Evolutionary conservation across 805 yeast genomes (phyloP).

Genomic region (Ogataea methanolica): DNA sequence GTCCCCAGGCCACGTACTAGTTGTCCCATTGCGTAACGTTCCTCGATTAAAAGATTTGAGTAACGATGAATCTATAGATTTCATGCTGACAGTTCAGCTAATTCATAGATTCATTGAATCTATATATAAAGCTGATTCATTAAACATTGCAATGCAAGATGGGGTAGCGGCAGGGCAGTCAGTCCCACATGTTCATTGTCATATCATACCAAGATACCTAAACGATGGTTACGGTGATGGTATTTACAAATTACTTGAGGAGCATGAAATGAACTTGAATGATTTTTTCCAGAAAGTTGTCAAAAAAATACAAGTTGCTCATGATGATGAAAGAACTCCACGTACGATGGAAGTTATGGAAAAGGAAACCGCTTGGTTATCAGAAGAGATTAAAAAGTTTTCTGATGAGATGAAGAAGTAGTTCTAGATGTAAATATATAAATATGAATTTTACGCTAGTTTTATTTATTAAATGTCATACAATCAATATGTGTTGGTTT

Average conservation of each 20-base stretch:
- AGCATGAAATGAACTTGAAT: conserved; percentile 44
- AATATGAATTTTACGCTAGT: no score
- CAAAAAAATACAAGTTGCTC: conserved; percentile 29
- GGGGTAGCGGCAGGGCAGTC: conserved; percentile 96
- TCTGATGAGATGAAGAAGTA: neutral
- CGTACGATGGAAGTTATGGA: conserved; percentile 65
- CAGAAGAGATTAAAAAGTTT: conserved; percentile 34
- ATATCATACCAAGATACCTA: conserved; percentile 79
- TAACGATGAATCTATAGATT: conserved; percentile 69
- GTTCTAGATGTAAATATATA: no score
- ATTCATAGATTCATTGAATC: conserved; percentile 64
- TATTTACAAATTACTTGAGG: conserved; percentile 63
- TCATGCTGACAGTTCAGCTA: conserved; percentile 68
- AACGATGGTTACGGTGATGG: conserved; percentile 62
- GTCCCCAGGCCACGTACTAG: conserved; percentile 88
- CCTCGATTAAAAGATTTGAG: conserved; percentile 65
- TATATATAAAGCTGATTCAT: conserved; percentile 71
- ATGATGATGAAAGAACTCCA: conserved; percentile 51
- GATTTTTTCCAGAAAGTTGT: conserved; percentile 29
- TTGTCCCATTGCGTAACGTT: conserved; percentile 76
- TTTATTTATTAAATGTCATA: no score
- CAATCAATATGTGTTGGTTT: no score
- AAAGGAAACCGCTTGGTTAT: conserved; percentile 59
- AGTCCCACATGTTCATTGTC: conserved; percentile 94
- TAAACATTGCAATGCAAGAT: conserved; percentile 92